These are phyloP conservation scores for Fusarium dlaminii DNA, from an alignment of 2,329 filamentous ascomycete genomes.

Conservation along the genomic window DNA sequence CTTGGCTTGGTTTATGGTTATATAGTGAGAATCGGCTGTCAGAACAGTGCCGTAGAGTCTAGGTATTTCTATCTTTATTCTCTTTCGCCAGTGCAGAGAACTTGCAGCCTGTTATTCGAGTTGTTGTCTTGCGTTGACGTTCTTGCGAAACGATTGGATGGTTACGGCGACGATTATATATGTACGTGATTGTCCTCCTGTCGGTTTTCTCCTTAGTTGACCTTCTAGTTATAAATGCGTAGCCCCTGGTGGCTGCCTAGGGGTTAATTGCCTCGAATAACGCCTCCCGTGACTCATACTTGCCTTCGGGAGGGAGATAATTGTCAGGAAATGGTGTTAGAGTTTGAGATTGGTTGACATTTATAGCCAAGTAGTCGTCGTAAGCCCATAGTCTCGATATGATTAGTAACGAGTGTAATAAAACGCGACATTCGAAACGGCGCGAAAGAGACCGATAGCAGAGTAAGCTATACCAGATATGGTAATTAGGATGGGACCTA, in stretches of 20 bases:
- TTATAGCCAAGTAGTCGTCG: neutral
- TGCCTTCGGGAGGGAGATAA: neutral
- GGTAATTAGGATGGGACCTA: neutral
- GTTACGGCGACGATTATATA: neutral
- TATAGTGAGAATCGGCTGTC: neutral
- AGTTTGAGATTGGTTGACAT: neutral
- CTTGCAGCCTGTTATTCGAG: too few species aligned
- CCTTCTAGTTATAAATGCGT: neutral
- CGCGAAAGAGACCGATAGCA: neutral
- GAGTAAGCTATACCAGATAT: neutral
- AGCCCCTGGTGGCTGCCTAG: neutral
- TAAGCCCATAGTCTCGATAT: neutral
- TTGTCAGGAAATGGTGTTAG: neutral
- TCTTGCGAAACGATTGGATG: too few species aligned
- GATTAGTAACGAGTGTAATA: neutral
- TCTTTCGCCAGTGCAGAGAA: too few species aligned
- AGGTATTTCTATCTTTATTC: too few species aligned
- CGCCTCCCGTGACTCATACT: neutral
- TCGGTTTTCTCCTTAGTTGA: neutral
- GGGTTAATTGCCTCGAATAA: neutral
- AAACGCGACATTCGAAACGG: neutral
- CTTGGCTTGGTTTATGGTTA: neutral
- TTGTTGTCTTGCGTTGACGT: too few species aligned
- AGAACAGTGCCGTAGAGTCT: too few species aligned
- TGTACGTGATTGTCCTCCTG: neutral